A percentile compares a stretch with the other conserved stretches of the same genome.
Conservation (phyloP, 306 rosid species). For the Citrullus colocynthis region DNA sequence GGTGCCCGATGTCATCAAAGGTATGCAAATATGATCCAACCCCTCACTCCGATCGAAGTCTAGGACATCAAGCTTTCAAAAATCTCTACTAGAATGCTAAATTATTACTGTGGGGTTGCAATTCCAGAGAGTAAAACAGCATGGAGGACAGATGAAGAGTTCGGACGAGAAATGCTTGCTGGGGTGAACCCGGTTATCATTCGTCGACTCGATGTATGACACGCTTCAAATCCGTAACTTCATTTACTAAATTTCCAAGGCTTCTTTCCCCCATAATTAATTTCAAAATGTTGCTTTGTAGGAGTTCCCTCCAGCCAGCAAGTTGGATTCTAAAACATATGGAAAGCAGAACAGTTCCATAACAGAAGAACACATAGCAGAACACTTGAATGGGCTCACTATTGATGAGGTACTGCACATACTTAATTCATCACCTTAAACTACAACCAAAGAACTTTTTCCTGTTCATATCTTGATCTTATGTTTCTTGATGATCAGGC, state of each 20-base stretch:
- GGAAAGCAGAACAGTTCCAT: conserved; percentile 74
- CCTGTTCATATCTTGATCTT: background rate
- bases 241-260: background rate
- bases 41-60: background rate
- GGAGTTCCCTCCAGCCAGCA: conserved; percentile 86
- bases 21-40: conserved; percentile 15
- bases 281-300: conserved; percentile 4
- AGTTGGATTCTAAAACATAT: conserved; percentile 40
- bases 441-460: background rate
- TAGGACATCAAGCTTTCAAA: background rate
- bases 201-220: conserved; percentile 47
- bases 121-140: conserved; percentile 54
- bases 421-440: background rate
- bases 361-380: conserved; percentile 37
- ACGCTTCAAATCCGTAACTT: background rate
- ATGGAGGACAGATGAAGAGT: conserved; percentile 90
- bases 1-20: conserved; percentile 71
- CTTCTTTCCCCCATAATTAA: background rate
- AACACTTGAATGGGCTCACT: conserved; percentile 47
- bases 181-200: conserved; percentile 92
- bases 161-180: conserved; percentile 86
- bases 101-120: background rate
- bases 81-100: background rate
- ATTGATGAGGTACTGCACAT: conserved; percentile 34
- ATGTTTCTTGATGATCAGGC: conserved; percentile 32